Conservation (phyloP, 805 yeast genomes). For the Saccharomyces cerevisiae region DNA sequence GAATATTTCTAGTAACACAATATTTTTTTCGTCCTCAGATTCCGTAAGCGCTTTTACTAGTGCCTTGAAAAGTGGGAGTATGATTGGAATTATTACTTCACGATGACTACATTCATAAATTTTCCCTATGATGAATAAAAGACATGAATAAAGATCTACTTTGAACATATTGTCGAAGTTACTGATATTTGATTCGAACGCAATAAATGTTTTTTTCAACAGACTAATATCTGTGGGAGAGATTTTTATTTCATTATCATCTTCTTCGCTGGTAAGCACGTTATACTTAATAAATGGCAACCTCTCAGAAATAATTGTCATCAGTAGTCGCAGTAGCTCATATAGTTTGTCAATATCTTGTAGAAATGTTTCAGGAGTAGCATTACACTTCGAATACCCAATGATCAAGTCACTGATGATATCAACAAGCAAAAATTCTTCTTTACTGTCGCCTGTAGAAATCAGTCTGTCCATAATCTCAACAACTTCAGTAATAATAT, state of each 20-base stretch:
- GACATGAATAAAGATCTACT: slow-evolving; percentile 62
- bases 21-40: slow-evolving; percentile 19
- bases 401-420: slow-evolving; percentile 50
- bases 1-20: slow-evolving; percentile 29
- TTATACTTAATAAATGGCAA: slow-evolving; percentile 53
- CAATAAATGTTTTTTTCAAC: slow-evolving; percentile 41
- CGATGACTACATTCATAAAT: slow-evolving; percentile 40
- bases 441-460: slow-evolving; percentile 45
- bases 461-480: slow-evolving; percentile 69
- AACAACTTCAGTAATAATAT: slow-evolving; percentile 63
- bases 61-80: slow-evolving; percentile 44
- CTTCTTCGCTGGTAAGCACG: slow-evolving; percentile 11
- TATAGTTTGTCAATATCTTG: slow-evolving; percentile 69
- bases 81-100: slow-evolving; percentile 40
- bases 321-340: slow-evolving; percentile 64
- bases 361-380: slow-evolving; percentile 36
- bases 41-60: slow-evolving; percentile 30
- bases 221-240: slow-evolving; percentile 32
- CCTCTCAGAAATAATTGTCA: slow-evolving; percentile 51
- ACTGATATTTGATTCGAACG: slow-evolving; percentile 54
- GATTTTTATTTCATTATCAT: not conserved
- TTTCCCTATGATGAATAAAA: slow-evolving; percentile 53
- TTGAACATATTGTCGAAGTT: slow-evolving; percentile 61
- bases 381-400: slow-evolving; percentile 27
- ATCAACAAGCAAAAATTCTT: slow-evolving; percentile 42